Percentiles rank a stretch among this genome's conserved stretches.
phyloP scores from a whole-genome alignment of 805 yeast species.

The Torulaspora indica region DNA sequence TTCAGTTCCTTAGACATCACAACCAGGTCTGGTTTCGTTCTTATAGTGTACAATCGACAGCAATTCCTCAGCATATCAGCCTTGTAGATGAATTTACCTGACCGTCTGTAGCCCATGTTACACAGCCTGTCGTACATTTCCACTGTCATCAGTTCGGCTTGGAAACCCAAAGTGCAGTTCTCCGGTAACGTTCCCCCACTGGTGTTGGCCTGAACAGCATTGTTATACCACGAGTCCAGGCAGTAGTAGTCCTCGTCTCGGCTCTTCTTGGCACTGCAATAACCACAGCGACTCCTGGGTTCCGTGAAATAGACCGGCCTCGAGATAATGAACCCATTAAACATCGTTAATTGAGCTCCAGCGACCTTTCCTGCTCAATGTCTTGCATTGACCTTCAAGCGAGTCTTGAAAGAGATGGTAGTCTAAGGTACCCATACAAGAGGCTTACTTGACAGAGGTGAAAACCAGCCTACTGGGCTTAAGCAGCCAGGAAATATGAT shows the following conservation, averaged over 20 bases:
- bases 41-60: slow-evolving; percentile 72
- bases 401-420: neutral
- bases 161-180: slow-evolving; percentile 38
- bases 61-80: slow-evolving; percentile 70
- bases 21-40: slow-evolving; percentile 50
- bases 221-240: slow-evolving; percentile 36
- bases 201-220: slow-evolving; percentile 2
- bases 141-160: slow-evolving; percentile 44
- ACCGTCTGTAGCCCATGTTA: slow-evolving; percentile 72
- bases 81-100: slow-evolving; percentile 63
- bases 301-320: slow-evolving; percentile 44
- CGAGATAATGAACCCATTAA: slow-evolving; percentile 38
- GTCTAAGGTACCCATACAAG: neutral
- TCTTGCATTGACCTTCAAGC: neutral
- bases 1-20: slow-evolving; percentile 61
- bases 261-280: slow-evolving; percentile 53
- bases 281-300: slow-evolving; percentile 54
- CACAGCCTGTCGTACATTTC: slow-evolving; percentile 59
- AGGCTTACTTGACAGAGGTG: neutral
- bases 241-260: slow-evolving; percentile 41
- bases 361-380: neutral
- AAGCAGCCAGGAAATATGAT: slow-evolving; percentile 4
- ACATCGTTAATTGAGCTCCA: neutral
- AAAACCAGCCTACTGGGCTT: too few species aligned
- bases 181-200: slow-evolving; percentile 13